Conservation (phyloP, 257 asterid genomes). For the Hygrophila difformis region DNA sequence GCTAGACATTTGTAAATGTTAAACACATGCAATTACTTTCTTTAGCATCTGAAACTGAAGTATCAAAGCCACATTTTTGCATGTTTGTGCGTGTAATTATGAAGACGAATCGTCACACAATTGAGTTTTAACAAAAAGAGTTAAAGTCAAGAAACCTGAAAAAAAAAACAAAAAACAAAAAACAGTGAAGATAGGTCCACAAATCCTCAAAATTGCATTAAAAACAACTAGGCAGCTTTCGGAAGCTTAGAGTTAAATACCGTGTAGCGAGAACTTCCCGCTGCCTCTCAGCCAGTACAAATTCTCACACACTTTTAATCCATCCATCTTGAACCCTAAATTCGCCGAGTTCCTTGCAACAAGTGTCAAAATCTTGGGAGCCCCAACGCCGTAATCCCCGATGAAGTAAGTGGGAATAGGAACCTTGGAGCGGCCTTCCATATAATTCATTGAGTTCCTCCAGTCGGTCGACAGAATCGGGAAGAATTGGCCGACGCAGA, state of each 20-base stretch:
- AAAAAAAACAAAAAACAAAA: too few relatives aligned
- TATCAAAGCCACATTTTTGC: too few relatives aligned
- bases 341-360: slow-evolving; percentile 59
- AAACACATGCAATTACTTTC: too few relatives aligned
- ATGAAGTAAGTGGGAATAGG: slow-evolving; percentile 83
- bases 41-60: too few relatives aligned
- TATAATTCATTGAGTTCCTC: slow-evolving; percentile 71
- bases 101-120: background rate
- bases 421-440: slow-evolving; percentile 56
- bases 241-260: slow-evolving; percentile 17
- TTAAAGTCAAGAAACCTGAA: background rate
- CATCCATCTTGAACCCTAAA: slow-evolving; percentile 95
- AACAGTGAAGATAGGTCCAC: too few relatives aligned
- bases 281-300: slow-evolving; percentile 89
- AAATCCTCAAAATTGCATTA: too few relatives aligned
- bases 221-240: background rate
- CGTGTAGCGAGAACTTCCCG: slow-evolving; percentile 79
- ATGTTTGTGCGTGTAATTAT: background rate
- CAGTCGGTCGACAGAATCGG: slow-evolving; percentile 56
- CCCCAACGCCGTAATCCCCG: slow-evolving; percentile 85
- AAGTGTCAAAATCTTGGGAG: slow-evolving; percentile 46
- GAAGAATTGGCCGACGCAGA: slow-evolving; percentile 97
- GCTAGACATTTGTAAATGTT: too few relatives aligned
- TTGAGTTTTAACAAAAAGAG: too few relatives aligned
- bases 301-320: slow-evolving; percentile 68